Evolutionary conservation across 1,284 basidiomycete genomes (phyloP), one percentile per base, ranked within the genome.

Genomic region (Fistulina hepatica): DNA sequence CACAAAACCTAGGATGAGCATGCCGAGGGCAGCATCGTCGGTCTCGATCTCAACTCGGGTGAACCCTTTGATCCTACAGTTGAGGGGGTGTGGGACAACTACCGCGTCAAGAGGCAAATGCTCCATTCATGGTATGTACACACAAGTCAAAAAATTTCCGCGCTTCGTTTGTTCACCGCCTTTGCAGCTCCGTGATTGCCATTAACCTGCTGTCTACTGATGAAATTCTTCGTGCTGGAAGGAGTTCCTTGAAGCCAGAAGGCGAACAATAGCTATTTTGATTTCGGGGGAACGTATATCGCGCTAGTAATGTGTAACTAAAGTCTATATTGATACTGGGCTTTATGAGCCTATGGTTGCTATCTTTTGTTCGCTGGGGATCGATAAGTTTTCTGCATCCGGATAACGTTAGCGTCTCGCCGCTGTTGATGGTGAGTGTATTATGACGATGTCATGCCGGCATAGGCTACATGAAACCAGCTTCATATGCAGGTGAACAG

Each of bases 71-170:
- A 99, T 56, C 94, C 95, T 5, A 84, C 89, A 11, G 81, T 89
- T 4, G 83, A 91, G 54, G 95, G 95, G 26, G 81, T 99, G 13
- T 98, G 94, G 93, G 95, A 99, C 61, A 98, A 98, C 63, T 98
- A 97, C 60, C 72, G 95, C 43, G 95, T 98, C 44, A 98, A 98
- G 69, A 71, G 94, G 45, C 95, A 98, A 56, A 95, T 98, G 91
- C 65, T 99, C 41, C 94, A 98, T 57, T 93, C 89, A 53, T 88
- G 86, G 89, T 90, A 52, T 56, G 77, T 35, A 22, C 30, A 36
- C 34, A 37, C 35, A 35, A 37, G 22, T 35, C 11, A n/a, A 28
- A 17, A 17, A 23, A 22, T 23, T 41, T 28, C 43, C 46, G 39
- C 46, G 35, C 15, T 3, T 11, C 3, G 3, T 6, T n/a, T 31